Conservation (phyloP, 257 asterid species). For the Cinchona pubescens region DNA sequence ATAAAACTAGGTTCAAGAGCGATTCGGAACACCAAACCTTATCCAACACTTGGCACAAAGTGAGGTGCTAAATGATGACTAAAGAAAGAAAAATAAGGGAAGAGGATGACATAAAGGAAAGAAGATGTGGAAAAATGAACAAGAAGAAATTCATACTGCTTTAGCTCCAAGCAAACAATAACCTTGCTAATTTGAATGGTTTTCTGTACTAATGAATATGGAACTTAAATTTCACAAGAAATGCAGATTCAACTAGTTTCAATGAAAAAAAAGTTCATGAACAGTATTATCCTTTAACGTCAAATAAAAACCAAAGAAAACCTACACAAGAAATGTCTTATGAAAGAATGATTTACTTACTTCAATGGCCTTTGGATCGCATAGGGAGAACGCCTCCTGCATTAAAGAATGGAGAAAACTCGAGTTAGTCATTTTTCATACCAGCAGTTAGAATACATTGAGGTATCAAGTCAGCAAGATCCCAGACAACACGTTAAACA, state of each 20-base stretch:
- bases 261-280: neutral
- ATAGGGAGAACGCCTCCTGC: constrained; percentile 91
- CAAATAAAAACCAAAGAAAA: neutral
- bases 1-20: neutral
- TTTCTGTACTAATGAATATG: neutral
- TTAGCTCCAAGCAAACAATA: neutral
- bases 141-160: neutral
- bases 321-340: neutral
- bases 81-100: neutral
- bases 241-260: neutral
- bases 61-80: neutral
- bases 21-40: neutral
- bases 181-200: neutral
- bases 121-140: neutral
- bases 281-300: neutral
- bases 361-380: constrained; percentile 72
- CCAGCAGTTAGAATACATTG: neutral
- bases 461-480: neutral
- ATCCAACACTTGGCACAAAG: neutral
- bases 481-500: neutral
- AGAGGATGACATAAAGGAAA: neutral
- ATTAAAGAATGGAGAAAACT: constrained; percentile 26
- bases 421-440: constrained; percentile 8
- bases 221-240: neutral
- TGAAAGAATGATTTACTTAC: constrained; percentile 32